Base-by-base conservation (phyloP, 2,329 filamentous ascomycete species). In the Cladobotryum protrusum region DNA sequence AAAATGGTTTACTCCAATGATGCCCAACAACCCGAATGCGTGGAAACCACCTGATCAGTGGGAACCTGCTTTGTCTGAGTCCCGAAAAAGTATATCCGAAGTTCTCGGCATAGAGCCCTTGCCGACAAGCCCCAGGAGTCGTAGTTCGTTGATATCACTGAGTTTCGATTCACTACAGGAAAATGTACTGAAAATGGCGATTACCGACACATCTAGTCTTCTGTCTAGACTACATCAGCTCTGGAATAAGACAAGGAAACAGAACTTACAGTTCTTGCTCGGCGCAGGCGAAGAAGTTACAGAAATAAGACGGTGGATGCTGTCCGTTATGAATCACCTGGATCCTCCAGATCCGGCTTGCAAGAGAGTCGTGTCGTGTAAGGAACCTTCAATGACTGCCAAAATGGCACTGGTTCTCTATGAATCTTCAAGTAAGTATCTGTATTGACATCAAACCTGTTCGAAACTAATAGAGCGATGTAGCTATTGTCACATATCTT, bases 311-410 rank as follows among this genome's bases (percentile, higher is more conserved):
- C 54, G 54, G 19, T 84, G 81, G 81, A 76, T 89, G 68, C 68
- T 84, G 33, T 81, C 76, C 24, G 74, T 74, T 1, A 65, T 86
- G 47, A 72, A 74, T 53, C 70, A 68, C 54, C 69, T 73, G 58
- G 72, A 71, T 35, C 49, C 52, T 8, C 50, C 61, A 12, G 43
- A 59, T 9, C 54, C 60, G 7, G 50, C 55, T 1, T 17, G 34
- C 14, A 45, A 41, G 4, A 36, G 13, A 42, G 20, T 43, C n/a
- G 24, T 17, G n/a, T 36, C 46, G 15, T 37, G 37, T 8, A 43
- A 36, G 7, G 20, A 50, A 5, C 24, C 46, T 43, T 12, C n/a
- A 4, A 15, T 46, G 14, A 43, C 45, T n/a, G 43, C 51, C 7
- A 40, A 37, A 17, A 53, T 53, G 51, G 35, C 78, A 3, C 57